Conservation (phyloP, 1,284 basidiomycete genomes). For the Cutaneotrichosporon mucoides region DNA sequence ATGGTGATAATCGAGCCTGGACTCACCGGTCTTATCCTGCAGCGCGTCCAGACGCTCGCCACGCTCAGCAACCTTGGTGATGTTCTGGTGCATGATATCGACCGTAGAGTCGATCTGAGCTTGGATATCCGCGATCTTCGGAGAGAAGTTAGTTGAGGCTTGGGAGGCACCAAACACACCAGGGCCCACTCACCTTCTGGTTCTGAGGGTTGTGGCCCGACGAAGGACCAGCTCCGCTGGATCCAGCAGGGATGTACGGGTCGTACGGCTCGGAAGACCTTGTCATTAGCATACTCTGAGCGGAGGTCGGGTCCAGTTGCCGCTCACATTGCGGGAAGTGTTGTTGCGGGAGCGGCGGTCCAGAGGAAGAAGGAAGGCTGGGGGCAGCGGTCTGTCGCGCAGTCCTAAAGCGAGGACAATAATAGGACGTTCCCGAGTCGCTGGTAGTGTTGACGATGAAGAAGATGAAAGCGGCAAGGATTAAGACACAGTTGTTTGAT, state of each 20-base stretch:
- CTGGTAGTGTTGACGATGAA: background rate
- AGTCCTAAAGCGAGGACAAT: background rate
- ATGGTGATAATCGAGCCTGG: background rate
- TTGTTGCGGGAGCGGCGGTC: background rate
- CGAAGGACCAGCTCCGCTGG: conserved; percentile 49
- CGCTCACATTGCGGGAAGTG: conserved; percentile 2
- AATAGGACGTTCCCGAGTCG: background rate
- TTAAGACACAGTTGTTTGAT: background rate
- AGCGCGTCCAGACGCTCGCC: conserved; percentile 90
- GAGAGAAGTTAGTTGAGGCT: background rate
- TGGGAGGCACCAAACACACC: no score
- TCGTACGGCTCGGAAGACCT: conserved; percentile 76
- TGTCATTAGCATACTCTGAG: background rate
- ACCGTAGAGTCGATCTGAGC: conserved; percentile 92
- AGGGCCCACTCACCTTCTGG: conserved; percentile 51
- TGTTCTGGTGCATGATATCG: conserved; percentile 96
- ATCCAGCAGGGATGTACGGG: conserved; percentile 82
- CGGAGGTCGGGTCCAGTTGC: no score
- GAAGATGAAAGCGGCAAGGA: background rate
- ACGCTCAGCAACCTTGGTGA: conserved; percentile 82
- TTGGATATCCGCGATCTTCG: conserved; percentile 82
- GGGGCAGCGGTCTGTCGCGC: background rate
- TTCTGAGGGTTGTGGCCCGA: conserved; percentile 52
- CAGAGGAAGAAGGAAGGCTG: background rate
- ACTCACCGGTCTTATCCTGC: conserved; percentile 95